Evolutionary conservation across 495 filamentous ascomycete species (phyloP), one percentile per base, ranked within the genome.

Genomic region (Diplogelasinospora grovesii): DNA sequence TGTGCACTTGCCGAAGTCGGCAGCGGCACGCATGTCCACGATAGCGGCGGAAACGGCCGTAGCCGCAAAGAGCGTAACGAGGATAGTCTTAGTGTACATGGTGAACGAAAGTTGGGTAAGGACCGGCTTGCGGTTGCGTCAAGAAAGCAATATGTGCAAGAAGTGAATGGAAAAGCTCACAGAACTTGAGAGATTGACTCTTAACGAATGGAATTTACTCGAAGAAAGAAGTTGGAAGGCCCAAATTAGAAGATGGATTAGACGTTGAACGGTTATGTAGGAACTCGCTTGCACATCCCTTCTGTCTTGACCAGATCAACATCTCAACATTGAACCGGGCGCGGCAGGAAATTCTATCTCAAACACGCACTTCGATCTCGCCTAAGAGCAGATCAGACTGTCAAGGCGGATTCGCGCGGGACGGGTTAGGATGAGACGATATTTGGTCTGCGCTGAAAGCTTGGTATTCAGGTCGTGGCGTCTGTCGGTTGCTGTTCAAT

Each of bases 1-100:
- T 3, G 57, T 68, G 64, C 75, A 78, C 9, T 59, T 52, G 30
- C 76, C 73, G 45, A 80, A 75, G 59, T 77, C 69, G 36, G 62
- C 52, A 24, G 57, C 61, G 13, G 41, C 51, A 32, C 69, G 69
- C 8, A 48, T 10, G 51, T 41, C 42, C 39, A 59, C 24, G 30
- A 45, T 50, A 8, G 49, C 52, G n/a, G 56, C 56, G 1, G 49
- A 56, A 41, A 48, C 56, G 21, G 52, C 42, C 19, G 56, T 46
- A 41, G 53, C 60, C 31, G 56, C 53, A 36, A 56, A 43, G 8
- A 58, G 23, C 8, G 55, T 53, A 16, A 49, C 11, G 43, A 63
- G 37, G 26, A 63, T 29, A 7, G 41, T 52, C 36, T 59, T 55
- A 48, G 49, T 22, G 43, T 61, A 43, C 57, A 63, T 61, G 4